Evolutionary conservation across 495 filamentous ascomycete genomes (phyloP), one percentile per base, ranked within the genome.

Genomic region (Xylaria cubensis): DNA sequence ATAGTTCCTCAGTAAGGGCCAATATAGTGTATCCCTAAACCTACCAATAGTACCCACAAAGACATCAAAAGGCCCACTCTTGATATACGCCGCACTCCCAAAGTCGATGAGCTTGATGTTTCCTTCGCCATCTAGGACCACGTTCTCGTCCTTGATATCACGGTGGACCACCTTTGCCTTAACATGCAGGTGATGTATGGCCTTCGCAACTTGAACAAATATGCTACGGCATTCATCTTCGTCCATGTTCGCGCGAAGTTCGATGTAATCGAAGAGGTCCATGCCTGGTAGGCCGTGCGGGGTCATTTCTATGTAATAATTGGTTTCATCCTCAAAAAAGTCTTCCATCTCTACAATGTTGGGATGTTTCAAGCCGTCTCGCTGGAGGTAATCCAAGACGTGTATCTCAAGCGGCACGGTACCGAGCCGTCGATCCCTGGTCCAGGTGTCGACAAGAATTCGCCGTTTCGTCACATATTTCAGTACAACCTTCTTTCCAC

Each of bases 301-400:
- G 7, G 93, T 86, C 96, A 98, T 99, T 78, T 98, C 97, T 75
- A 99, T 99, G 77, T 99, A 98, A 79, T 99, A 99, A 76, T 99
- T 98, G 78, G 94, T 85, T 71, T 97, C 93, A 69, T 99, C 97
- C 79, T 99, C 96, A 79, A 99, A 99, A 82, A 98, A 99, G 71
- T 97, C 95, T 46, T 92, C 90, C 97, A 99, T 98, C 83, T 98
- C 96, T 36, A 99, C 94, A 71, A 99, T 97, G 76, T 98, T 98
- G 32, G 94, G 92, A 77, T 99, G 96, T 75, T 89, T 91, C 50
- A 95, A 85, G 34, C 93, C 95, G 73, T 97, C 94, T 5, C 92
- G 87, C 41, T 94, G 90, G 1, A 99, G 90, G 78, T 95, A 99
- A 79, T 99, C 94, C 12, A 99, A 86, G 55, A 98, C 96, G 75